Evolutionary conservation across 164 flowering plant species (phyloP).

Genomic region (Akebia trifoliata): DNA sequence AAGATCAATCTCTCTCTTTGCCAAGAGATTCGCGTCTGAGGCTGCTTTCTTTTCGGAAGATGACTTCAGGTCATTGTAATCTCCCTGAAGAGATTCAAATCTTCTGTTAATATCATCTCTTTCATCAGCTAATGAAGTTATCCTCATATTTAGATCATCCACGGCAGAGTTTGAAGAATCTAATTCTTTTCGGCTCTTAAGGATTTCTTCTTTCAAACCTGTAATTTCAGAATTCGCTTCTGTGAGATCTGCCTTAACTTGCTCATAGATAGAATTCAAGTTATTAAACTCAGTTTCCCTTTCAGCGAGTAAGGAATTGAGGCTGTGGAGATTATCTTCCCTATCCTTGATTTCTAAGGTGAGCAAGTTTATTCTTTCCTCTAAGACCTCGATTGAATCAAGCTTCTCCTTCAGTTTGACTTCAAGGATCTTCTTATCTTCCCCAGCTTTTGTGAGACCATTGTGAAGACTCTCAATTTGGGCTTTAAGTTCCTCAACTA

Average conservation of each 20-base stretch:
- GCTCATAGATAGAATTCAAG: conserved; percentile 27
- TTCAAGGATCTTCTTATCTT: conserved; percentile 51
- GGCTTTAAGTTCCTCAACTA: conserved; percentile 42
- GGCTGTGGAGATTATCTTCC: conserved; percentile 37
- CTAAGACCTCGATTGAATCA: conserved; percentile 36
- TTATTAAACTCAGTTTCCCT: conserved; percentile 54
- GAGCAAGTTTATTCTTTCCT: conserved; percentile 52
- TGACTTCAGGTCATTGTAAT: conserved; percentile 42
- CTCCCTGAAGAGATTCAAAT: conserved; percentile 30
- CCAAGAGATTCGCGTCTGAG: conserved; percentile 45
- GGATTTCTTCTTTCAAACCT: conserved; percentile 39
- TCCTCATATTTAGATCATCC: conserved; percentile 38
- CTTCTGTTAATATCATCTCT: conserved; percentile 38
- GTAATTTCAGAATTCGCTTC: conserved; percentile 34
- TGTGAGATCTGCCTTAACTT: conserved; percentile 42
- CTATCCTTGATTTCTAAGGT: conserved; percentile 56
- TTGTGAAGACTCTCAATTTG: conserved; percentile 41
- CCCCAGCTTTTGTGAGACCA: conserved; percentile 30
- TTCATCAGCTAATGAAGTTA: conserved; percentile 38
- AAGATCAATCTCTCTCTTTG: conserved; percentile 43
- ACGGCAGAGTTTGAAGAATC: conserved; percentile 34
- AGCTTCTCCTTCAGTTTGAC: conserved; percentile 51
- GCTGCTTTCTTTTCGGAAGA: conserved; percentile 51
- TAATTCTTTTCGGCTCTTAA: conserved; percentile 40
- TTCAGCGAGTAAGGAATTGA: conserved; percentile 38